Evolutionary conservation across 352 stramenopile species (phyloP), one percentile per base, ranked within the genome.

Genomic region (Bremia lactucae): DNA sequence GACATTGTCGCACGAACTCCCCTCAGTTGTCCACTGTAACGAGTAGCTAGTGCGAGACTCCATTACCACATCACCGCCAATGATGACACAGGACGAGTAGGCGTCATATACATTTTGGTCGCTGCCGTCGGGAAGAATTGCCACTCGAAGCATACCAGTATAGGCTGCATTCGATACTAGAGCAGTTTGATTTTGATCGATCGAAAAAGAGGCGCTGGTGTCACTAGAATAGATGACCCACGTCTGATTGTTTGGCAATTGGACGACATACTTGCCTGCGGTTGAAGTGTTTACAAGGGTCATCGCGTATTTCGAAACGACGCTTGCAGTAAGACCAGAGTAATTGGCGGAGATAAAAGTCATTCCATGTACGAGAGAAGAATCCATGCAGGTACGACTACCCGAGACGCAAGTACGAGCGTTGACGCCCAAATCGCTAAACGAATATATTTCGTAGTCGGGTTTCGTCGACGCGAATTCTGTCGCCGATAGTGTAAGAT

Each of bases 281-380:
- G 50, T 62, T 8, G 52, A 55, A 36, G 62, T 36, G 11, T 72
- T 55, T 13, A 74, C 31, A 15, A 76, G 49, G 15, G 59, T 66
- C 47, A 88, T 73, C 16, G 58, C 43, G 35, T 73, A 69, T 31
- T 69, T 62, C 0, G 73, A 72, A 15, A 55, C 40, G 38, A 86
- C 60, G 16, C 53, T 61, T 0, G 76, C 70, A 2, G 64, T 84
- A 26, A 86, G 52, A 14, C 60, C 59, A 2, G 61, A 48, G 60
- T 86, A 88, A 9, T 55, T 79, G n/a, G 68, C 62, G 25, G 70
- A 80, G 15, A 83, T 46, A 42, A 84, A 88, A 19, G 71, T 68
- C 76, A 88, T 88, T 25, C 76, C 76, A 35, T 70, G 84, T n/a
- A 86, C 55, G 4, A 88, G 51, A 2, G 57, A 50, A 2, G 61